Evolutionary conservation across 129 eudicot species (phyloP).

Genomic region (Artemisia argyi): DNA sequence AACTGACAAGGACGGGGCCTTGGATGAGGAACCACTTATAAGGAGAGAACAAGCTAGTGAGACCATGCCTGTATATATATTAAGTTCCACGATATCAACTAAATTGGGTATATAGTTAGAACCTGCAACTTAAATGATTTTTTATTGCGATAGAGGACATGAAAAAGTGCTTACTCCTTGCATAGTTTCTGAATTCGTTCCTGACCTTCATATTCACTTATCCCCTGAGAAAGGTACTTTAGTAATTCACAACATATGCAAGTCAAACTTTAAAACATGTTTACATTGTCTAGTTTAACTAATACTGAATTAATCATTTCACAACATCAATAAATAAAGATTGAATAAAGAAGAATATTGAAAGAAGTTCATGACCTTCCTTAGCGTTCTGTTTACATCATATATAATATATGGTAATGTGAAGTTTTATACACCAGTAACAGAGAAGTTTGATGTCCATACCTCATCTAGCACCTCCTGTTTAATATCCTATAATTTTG

Average conservation of each 20-base stretch:
- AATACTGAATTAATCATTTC: not conserved
- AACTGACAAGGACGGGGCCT: slow-evolving; percentile 76
- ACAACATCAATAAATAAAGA: not conserved
- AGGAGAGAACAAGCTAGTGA: slow-evolving; percentile 74
- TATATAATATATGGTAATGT: too few relatives aligned
- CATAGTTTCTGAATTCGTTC: slow-evolving; percentile 50
- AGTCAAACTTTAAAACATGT: not conserved
- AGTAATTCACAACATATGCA: not conserved
- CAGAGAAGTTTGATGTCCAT: too few relatives aligned
- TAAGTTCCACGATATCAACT: not conserved
- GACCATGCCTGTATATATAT: slow-evolving; percentile 64
- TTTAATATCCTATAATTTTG: slow-evolving; percentile 65
- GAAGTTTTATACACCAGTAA: too few relatives aligned
- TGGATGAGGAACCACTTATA: slow-evolving; percentile 75
- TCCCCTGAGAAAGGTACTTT: slow-evolving; percentile 53
- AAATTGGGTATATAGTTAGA: too few relatives aligned
- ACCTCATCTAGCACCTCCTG: slow-evolving; percentile 72
- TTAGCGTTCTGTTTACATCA: slow-evolving; percentile 12
- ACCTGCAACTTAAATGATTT: not conserved
- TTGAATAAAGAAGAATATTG: not conserved
- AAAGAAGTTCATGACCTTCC: not conserved
- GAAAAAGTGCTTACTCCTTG: slow-evolving; percentile 64
- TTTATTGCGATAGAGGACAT: not conserved
- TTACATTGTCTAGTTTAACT: too few relatives aligned
- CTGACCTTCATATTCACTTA: slow-evolving; percentile 82